phyloP scores from a whole-genome alignment of 352 stramenopile genomes.

The Globisporangium heterothallicum region DNA sequence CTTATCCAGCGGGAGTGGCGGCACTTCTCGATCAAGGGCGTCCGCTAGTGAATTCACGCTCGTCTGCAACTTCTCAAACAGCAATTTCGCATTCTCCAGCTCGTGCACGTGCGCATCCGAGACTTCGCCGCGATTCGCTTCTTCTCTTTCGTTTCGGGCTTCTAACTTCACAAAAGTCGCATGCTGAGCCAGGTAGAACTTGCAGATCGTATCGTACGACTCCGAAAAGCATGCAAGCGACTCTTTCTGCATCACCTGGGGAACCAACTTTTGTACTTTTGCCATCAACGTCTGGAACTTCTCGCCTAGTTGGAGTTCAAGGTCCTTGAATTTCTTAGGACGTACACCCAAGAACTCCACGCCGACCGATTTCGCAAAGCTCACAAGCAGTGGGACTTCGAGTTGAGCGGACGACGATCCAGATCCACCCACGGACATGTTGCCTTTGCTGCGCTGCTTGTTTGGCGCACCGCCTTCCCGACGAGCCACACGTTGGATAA shows the following conservation, averaged over 20 bases:
- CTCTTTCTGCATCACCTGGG: conserved; percentile 49
- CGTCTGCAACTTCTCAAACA: conserved; percentile 85
- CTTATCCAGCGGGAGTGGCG: conserved; percentile 51
- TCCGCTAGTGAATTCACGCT: conserved; percentile 80
- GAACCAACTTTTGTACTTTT: conserved; percentile 46
- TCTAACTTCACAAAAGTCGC: conserved; percentile 88
- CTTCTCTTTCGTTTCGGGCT: conserved; percentile 90
- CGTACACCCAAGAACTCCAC: conserved; percentile 83
- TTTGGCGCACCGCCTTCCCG: conserved; percentile 41
- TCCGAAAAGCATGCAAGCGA: conserved; percentile 82
- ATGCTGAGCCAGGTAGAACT: conserved; percentile 89
- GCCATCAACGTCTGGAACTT: conserved; percentile 37
- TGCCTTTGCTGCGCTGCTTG: conserved; percentile 32
- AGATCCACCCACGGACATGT: conserved; percentile 21
- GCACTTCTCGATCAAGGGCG: conserved; percentile 71
- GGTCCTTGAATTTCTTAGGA: conserved; percentile 60
- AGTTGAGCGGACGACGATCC: conserved; percentile 37
- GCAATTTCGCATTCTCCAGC: conserved; percentile 60
- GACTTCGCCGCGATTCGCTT: conserved; percentile 77
- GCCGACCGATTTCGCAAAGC: conserved; percentile 91
- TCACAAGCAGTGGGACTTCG: conserved; percentile 92
- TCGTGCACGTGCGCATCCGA: conserved; percentile 69
- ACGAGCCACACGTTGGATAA: conserved; percentile 69
- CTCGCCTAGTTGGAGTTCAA: conserved; percentile 27
- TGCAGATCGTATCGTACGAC: conserved; percentile 85